Base-by-base conservation (phyloP, 352 stramenopile species). In the Pythium volutum region DNA sequence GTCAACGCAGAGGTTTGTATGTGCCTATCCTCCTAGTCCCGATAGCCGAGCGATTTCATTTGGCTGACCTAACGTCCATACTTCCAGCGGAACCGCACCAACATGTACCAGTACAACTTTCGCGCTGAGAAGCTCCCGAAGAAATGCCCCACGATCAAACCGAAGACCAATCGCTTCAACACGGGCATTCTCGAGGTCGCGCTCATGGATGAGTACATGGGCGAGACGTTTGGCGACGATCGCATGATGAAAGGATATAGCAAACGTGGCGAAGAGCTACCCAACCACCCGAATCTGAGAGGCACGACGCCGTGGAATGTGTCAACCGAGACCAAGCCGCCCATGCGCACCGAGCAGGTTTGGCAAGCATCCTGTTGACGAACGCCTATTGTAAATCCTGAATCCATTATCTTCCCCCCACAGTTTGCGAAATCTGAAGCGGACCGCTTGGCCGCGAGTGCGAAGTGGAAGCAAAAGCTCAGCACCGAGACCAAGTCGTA, bases 91-190 rank as follows among this genome's bases (percentile, higher is more conserved):
- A 91, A 88, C 59, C 84, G 80, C 26, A 68, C 69, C 20, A 77
- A 89, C 67, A 89, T 96, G 81, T 95, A 89, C 56, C 66, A 71
- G 49, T 93, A 96, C 80, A 95, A 93, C 64, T 91, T 82, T 39
- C 81, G 87, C 15, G 87, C 87, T 50, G 84, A 96, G 68, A 88
- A 89, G 55, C 65, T 96, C 12, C 87, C 87, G 9, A 82, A 78
- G 47, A 95, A 94, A 50, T 88, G 87, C 33, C 80, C 80, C 22
- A 88, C 77, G 29, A 47, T 82, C 52, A 84, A 89, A 46, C 73
- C 82, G 8, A 90, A 86, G 55, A 66, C 76, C 3, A 91, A 89
- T 49, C 77, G 79, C 59, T 95, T 94, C 66, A 93, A 91, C 60
- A 86, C 70, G 33, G 84, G 82, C 16, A 87, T 91, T 41, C 59